Evolutionary conservation across 2,329 filamentous ascomycete species (phyloP).

Genomic region (Aureobasidium sp.): DNA sequence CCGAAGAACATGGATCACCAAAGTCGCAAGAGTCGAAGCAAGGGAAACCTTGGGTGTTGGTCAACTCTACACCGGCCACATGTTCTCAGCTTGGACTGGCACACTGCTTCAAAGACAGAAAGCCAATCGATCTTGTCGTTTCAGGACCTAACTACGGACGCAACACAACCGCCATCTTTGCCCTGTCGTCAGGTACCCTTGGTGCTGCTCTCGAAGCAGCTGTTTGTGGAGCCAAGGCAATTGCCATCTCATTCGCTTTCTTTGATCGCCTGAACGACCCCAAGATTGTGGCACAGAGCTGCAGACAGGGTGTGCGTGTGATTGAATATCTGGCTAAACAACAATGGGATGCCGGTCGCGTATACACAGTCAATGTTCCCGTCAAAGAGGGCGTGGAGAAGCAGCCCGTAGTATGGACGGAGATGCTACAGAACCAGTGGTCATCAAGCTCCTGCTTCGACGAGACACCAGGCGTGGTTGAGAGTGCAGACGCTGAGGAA

Average conservation of each 20-base stretch:
- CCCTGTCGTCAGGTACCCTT: constrained; percentile 53
- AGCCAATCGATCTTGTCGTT: constrained; percentile 53
- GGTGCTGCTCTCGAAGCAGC: constrained; percentile 57
- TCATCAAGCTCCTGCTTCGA: constrained; percentile 85
- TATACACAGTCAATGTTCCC: constrained; percentile 91
- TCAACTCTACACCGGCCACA: constrained; percentile 55
- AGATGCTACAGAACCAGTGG: constrained; percentile 95
- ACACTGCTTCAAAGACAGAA: constrained; percentile 50
- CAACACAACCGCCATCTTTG: constrained; percentile 57
- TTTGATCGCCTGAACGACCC: constrained; percentile 87
- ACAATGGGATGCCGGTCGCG: constrained; percentile 69
- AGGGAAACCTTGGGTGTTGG: constrained; percentile 55
- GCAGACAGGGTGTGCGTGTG: constrained; percentile 76
- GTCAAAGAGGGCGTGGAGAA: constrained; percentile 74
- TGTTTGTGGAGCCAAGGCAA: constrained; percentile 59
- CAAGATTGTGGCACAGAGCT: constrained; percentile 80
- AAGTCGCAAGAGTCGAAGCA: constrained; percentile 26
- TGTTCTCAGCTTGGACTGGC: constrained; percentile 56
- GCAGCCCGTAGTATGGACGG: constrained; percentile 76
- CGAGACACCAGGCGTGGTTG: constrained; percentile 72
- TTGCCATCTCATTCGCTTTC: constrained; percentile 93
- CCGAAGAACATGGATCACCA: constrained; percentile 31
- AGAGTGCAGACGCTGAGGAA: constrained; percentile 71
- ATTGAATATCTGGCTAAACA: constrained; percentile 83
- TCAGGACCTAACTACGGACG: constrained; percentile 50